A percentile compares a stretch with the other conserved stretches of the same genome.
These are phyloP conservation scores for Saccharomycopsis sp. DNA, from an alignment of 805 yeast genomes.

Conservation along the genomic window DNA sequence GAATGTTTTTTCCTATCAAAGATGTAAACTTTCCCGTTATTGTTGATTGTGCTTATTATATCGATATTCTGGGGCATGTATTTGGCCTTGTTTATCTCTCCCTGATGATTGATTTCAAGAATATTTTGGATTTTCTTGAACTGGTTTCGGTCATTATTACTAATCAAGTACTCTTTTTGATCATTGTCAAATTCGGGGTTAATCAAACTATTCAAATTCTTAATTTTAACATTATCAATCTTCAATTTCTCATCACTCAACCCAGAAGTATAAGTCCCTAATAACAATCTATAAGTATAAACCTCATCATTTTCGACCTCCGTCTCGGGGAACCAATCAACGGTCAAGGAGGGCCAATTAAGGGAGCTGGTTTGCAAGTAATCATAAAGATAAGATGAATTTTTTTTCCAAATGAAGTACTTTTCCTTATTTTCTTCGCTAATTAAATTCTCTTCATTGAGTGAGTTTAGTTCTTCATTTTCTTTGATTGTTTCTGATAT, in stretches of 20 bases:
- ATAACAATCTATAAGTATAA: conserved; percentile 15
- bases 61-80: conserved; percentile 85
- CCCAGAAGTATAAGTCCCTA: conserved; percentile 19
- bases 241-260: conserved; percentile 19
- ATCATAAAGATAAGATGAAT: conserved; percentile 70
- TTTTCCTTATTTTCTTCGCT: conserved; percentile 17
- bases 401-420: conserved; percentile 59
- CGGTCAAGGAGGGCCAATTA: conserved; percentile 61
- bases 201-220: conserved; percentile 10
- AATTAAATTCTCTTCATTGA: too few relatives aligned
- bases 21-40: conserved; percentile 52
- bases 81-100: conserved; percentile 64
- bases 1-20: conserved; percentile 77
- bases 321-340: conserved; percentile 53
- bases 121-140: conserved; percentile 16
- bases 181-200: conserved; percentile 18
- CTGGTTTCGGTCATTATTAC: conserved; percentile 16
- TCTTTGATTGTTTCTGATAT: conserved; percentile 23
- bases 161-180: conserved; percentile 8
- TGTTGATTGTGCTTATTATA: conserved; percentile 59
- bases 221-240: conserved; percentile 3
- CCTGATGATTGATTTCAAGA: conserved; percentile 57
- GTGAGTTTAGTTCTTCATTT: conserved; percentile 26
- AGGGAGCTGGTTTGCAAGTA: conserved; percentile 58
- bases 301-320: conserved; percentile 11